Percentiles rank a stretch among this genome's conserved stretches.
These are phyloP conservation scores for Paecilomyces dactylethromorphus DNA, from an alignment of 2,329 filamentous ascomycete genomes.

Conservation along the genomic window DNA sequence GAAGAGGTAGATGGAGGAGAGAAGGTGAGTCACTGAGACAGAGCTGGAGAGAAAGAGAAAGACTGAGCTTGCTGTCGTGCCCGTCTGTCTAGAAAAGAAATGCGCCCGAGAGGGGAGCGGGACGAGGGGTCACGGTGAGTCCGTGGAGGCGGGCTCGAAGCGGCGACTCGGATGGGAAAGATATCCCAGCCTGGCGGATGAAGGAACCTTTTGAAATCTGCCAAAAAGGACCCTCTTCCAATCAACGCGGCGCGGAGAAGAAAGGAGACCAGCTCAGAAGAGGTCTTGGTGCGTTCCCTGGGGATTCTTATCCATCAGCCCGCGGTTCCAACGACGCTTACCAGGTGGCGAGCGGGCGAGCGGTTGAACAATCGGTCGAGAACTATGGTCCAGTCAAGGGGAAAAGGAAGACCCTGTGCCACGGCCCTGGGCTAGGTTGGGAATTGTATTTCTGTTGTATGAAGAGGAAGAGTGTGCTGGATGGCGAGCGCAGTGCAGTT, in stretches of 20 bases:
- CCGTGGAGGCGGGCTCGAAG: background rate
- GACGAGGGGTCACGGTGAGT: background rate
- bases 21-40: background rate
- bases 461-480: no score
- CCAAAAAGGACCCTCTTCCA: background rate
- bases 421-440: background rate
- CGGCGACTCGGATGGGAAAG: background rate
- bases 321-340: background rate
- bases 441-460: background rate
- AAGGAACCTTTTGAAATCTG: constrained; percentile 1
- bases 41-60: background rate
- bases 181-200: constrained; percentile 1
- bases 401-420: background rate
- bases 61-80: background rate
- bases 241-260: background rate
- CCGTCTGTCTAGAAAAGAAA: background rate
- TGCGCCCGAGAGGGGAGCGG: background rate
- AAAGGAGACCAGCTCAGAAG: background rate
- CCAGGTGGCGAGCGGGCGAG: background rate
- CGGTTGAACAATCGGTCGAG: background rate
- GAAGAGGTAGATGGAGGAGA: background rate
- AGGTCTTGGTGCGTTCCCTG: background rate
- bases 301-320: background rate
- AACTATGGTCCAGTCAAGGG: background rate
- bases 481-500: no score